Evolutionary conservation across 2,329 filamentous ascomycete species (phyloP), one percentile per base, ranked within the genome.

Genomic region (Aureobasidium sp.): DNA sequence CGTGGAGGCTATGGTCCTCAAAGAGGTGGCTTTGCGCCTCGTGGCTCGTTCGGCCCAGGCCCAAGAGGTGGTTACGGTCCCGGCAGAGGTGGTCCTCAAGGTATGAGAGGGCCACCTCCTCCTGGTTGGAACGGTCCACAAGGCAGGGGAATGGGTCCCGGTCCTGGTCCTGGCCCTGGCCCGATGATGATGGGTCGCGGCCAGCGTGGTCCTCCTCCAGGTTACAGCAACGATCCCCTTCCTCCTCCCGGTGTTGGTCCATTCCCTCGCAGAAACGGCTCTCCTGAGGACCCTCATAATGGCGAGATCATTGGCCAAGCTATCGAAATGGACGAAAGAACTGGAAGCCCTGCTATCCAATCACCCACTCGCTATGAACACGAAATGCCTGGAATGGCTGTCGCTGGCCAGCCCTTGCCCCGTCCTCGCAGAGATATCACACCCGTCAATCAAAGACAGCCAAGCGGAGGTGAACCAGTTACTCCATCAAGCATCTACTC

Each of bases 281-380:
- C 64, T 15, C 64, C 64, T 22, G 60, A 53, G 2, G 44, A 37
- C 15, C 62, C 62, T 36, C n/a, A 39, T 14, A 37, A 45, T 5
- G 58, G 47, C 17, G 48, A 47, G 20, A 70, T 74, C 15, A 77
- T 86, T 14, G 86, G 86, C 11, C 87, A 87, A 69, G 85, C 88
- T 2, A 83, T 91, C 59, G 91, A 94, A 72, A 92, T 95, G 89
- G 87, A 92, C 71, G 86, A 87, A 37, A 79, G 80, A n/a, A 79
- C 79, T n/a, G 80, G 81, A 42, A 81, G 79, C 60, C 80, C 81
- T n/a, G 72, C 64, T 42, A 52, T 44, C 9, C 41, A 52, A 22
- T 31, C 44, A 22, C 47, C 47, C 20, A 71, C 70, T 31, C 51
- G 37, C 49, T 79, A 76, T 56, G 77, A 91, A 69, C 81, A 81